Evolutionary conservation across 2,329 filamentous ascomycete genomes (phyloP).

Genomic region (Akanthomyces uredinophilus): DNA sequence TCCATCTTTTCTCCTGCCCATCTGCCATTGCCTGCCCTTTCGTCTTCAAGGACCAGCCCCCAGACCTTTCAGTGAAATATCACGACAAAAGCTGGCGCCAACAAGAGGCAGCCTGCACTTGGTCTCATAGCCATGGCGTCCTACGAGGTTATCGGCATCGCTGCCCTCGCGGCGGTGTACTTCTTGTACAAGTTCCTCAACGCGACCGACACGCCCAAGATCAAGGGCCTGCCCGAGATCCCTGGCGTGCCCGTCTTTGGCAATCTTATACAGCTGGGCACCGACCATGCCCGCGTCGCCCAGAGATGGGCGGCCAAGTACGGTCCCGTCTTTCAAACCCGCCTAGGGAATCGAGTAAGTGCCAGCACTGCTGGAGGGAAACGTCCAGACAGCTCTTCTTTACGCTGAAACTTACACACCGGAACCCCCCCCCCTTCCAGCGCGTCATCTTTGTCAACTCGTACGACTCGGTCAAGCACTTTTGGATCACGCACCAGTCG

Average conservation of each 20-base stretch:
- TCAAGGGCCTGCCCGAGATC: constrained; percentile 57
- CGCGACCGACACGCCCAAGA: constrained; percentile 52
- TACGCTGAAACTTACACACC: constrained; percentile 34
- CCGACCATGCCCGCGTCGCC: constrained; percentile 49
- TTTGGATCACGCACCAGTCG: constrained; percentile 77
- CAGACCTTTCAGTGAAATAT: too few species aligned
- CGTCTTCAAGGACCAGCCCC: too few species aligned
- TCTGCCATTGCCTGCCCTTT: too few species aligned
- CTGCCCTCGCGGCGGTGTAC: constrained; percentile 17
- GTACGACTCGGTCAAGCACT: constrained; percentile 65
- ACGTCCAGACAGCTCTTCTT: background rate
- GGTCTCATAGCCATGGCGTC: constrained; percentile 5
- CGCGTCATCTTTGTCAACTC: constrained; percentile 74
- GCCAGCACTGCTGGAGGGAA: background rate
- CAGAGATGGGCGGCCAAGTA: constrained; percentile 55
- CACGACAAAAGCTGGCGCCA: background rate
- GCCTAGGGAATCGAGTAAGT: constrained; percentile 60
- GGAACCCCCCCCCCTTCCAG: constrained; percentile 25
- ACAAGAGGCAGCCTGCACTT: background rate
- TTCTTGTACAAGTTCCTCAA: constrained; percentile 31
- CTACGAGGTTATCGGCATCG: constrained; percentile 13
- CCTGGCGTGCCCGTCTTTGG: constrained; percentile 59
- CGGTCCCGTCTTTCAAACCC: constrained; percentile 60
- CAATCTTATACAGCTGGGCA: constrained; percentile 56
- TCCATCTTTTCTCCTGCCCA: background rate